These are phyloP conservation scores for Cutaneotrichosporon cavernicola DNA, from an alignment of 1,284 basidiomycete genomes.

Conservation along the genomic window DNA sequence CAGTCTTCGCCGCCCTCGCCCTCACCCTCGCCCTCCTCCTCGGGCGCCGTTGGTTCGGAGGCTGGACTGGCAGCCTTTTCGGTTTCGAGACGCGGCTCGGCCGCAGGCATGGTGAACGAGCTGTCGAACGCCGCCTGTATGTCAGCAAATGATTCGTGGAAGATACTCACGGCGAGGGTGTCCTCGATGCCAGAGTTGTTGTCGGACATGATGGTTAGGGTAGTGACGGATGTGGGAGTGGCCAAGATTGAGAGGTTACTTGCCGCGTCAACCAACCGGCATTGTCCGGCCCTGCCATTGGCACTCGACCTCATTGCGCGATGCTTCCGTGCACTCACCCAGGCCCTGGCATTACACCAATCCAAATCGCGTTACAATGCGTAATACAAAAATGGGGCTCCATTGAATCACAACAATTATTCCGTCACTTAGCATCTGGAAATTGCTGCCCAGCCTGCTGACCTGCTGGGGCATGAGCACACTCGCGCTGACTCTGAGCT, in stretches of 20 bases:
- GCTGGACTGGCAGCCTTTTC: slow-evolving; percentile 2
- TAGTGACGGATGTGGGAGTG: background rate
- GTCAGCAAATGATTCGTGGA: slow-evolving; percentile 6
- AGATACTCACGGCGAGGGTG: slow-evolving; percentile 39
- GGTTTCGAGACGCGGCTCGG: slow-evolving; percentile 25
- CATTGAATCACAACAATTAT: background rate
- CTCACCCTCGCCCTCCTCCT: slow-evolving; percentile 19
- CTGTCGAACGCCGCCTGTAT: slow-evolving; percentile 46
- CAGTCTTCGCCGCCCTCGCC: slow-evolving; percentile 50
- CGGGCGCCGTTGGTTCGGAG: slow-evolving; percentile 7
- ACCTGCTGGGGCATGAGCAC: too few relatives aligned
- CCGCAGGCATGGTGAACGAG: slow-evolving; percentile 48
- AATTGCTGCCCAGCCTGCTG: background rate
- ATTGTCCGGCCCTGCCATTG: background rate
- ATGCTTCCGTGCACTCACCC: slow-evolving; percentile 7
- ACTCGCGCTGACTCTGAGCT: background rate
- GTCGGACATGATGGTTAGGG: slow-evolving; percentile 41
- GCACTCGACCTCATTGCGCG: slow-evolving; percentile 5
- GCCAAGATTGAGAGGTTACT: slow-evolving; percentile 6
- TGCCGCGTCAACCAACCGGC: background rate
- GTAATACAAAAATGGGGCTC: background rate
- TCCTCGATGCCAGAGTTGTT: slow-evolving; percentile 39
- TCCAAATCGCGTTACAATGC: background rate
- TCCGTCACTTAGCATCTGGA: background rate
- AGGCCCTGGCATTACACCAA: background rate